These are phyloP conservation scores for Tubosaeta brunneosetosa DNA, from an alignment of 768 basidiomycete genomes.

Conservation along the genomic window DNA sequence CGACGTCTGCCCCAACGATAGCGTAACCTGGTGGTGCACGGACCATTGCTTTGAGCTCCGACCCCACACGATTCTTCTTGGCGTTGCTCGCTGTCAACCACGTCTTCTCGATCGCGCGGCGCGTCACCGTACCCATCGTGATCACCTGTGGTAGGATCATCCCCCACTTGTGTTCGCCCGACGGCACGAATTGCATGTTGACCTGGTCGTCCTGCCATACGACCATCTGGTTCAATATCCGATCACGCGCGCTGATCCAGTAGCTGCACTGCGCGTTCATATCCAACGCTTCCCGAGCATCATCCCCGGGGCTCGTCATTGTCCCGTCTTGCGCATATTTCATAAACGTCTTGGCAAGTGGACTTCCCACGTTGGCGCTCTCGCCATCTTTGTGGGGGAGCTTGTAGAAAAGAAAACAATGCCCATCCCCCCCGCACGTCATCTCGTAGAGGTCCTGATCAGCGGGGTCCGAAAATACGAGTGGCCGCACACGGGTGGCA, in stretches of 20 bases:
- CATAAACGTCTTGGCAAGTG: slow-evolving; percentile 85
- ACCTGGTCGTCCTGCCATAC: slow-evolving; percentile 63
- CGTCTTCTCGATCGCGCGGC: slow-evolving; percentile 94
- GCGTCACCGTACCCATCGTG: slow-evolving; percentile 98
- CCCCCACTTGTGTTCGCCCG: slow-evolving; percentile 58
- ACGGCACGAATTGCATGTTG: slow-evolving; percentile 48
- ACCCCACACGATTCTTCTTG: slow-evolving; percentile 96
- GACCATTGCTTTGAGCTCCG: slow-evolving; percentile 97
- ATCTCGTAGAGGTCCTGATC: slow-evolving; percentile 57
- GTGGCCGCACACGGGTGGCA: slow-evolving; percentile 40
- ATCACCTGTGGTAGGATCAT: slow-evolving; percentile 95
- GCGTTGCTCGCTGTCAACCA: slow-evolving; percentile 99
- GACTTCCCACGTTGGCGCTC: slow-evolving; percentile 90
- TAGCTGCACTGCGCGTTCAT: slow-evolving; percentile 95
- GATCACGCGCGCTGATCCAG: slow-evolving; percentile 93
- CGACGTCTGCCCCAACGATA: slow-evolving; percentile 97
- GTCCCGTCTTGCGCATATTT: slow-evolving; percentile 85
- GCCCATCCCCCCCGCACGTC: slow-evolving; percentile 31
- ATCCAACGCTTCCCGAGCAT: slow-evolving; percentile 80
- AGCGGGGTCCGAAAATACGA: slow-evolving; percentile 58
- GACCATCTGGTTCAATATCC: slow-evolving; percentile 90
- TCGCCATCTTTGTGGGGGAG: slow-evolving; percentile 97
- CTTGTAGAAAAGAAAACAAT: slow-evolving; percentile 73
- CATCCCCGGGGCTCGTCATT: slow-evolving; percentile 73
- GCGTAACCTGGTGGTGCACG: slow-evolving; percentile 89